Base-by-base conservation (phyloP, 1,139 yeast genomes). In the Magnusiomyces fungicola region DNA sequence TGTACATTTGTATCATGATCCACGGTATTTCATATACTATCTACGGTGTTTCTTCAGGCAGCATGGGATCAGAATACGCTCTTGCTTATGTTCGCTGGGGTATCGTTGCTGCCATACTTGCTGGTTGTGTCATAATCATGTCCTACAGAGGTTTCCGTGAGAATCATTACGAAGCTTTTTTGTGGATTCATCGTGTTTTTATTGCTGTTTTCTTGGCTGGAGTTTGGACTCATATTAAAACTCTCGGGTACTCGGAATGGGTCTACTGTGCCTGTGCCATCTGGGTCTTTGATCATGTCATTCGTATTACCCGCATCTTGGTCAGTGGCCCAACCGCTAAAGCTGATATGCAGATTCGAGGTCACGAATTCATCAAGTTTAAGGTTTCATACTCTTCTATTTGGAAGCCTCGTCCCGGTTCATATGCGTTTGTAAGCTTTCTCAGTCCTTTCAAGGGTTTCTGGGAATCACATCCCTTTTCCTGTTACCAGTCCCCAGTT, bases 391-490 rank as follows among this genome's bases (percentile, higher is more conserved):
- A 61, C 51, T 68, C 70, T n/a, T 56, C 51, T 2, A 50, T 57
- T 36, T 66, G 70, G 69, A 53, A 56, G n/a, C 62, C 66, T 21
- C 57, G 55, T 43, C 71, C 72, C 5, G 74, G 73, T 0, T 63
- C 66, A 23, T 69, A 62, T 55, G 69, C 67, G 1, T 70, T 57
- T 52, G 55, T 70, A 19, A 65, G 68, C 57, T 75, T 78, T 53
- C 58, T 75, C 41, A 61, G 65, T 27, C 72, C 73, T 7, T 44
- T 65, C 2, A 55, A 53, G 24, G 62, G 70, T 46, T 75, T 74
- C 59, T 76, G 78, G 76, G 81, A 78, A 60, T 74, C 80, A 0
- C 82, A 78, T 60, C 83, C 82, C 1, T 78, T 78, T 56, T 75
- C 82, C 0, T 63, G 71, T 37, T 45, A 45, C 36, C 43, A 25